A percentile compares a stretch with the other conserved stretches of the same genome.
Conservation (phyloP, 768 basidiomycete species). For the Panellus pusillus region DNA sequence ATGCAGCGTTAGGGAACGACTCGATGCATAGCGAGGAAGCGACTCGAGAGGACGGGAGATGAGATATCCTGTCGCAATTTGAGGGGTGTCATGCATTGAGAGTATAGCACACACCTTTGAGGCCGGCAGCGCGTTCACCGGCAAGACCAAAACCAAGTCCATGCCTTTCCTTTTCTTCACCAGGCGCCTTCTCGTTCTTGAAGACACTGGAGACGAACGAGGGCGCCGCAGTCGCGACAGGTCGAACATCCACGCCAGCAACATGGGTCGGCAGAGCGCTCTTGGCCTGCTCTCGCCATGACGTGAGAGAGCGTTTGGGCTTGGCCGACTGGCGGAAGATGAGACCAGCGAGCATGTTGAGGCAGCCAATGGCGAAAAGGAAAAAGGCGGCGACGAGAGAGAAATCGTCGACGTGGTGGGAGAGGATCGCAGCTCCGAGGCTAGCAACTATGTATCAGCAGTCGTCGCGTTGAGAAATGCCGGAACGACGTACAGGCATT, state of each 20-base stretch:
- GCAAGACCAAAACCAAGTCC: constrained; percentile 81
- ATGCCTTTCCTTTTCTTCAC: constrained; percentile 30
- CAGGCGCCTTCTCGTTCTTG: constrained; percentile 26
- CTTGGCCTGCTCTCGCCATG: constrained; percentile 60
- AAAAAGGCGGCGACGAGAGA: constrained; percentile 90
- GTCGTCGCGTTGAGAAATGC: background rate
- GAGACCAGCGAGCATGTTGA: constrained; percentile 79
- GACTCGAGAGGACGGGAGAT: constrained; percentile 63
- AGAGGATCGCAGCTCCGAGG: constrained; percentile 70
- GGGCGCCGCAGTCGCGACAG: constrained; percentile 33
- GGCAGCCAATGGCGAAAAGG: constrained; percentile 87
- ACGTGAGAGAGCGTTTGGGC: constrained; percentile 58
- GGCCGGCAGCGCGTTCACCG: constrained; percentile 69
- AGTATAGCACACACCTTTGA: constrained; percentile 45
- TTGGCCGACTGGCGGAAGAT: constrained; percentile 68
- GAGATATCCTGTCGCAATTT: constrained; percentile 42
- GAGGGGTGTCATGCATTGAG: constrained; percentile 6
- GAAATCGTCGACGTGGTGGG: constrained; percentile 83
- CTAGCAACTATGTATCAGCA: constrained; percentile 29
- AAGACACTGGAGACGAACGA: constrained; percentile 40
- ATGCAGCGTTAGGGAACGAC: constrained; percentile 24
- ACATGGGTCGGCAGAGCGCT: constrained; percentile 53
- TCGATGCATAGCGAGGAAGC: constrained; percentile 56
- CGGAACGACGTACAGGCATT: constrained; percentile 64
- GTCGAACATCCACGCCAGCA: constrained; percentile 35